phyloP scores from a whole-genome alignment of 805 yeast species.

The Dipodascopsis uninucleata region DNA sequence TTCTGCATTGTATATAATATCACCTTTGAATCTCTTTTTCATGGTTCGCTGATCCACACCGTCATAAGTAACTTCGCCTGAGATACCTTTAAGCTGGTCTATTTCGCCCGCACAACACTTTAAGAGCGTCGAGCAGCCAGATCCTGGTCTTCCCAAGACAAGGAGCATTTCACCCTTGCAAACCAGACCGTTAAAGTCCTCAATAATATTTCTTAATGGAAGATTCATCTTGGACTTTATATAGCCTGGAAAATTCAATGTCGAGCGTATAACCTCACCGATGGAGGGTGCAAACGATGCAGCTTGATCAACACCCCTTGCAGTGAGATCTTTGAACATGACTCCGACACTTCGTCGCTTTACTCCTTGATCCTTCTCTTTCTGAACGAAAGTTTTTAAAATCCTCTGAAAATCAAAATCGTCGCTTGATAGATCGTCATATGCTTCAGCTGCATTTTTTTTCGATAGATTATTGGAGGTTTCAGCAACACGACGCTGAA shows the following conservation, averaged over 20 bases:
- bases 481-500: too few species aligned
- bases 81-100: conserved; percentile 47
- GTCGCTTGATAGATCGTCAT: conserved; percentile 1
- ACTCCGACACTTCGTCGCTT: conserved; percentile 10
- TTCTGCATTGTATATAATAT: conserved; percentile 35
- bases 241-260: too few species aligned
- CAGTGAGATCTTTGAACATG: conserved; percentile 10
- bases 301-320: conserved; percentile 17
- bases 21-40: conserved; percentile 54
- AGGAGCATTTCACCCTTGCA: conserved; percentile 63
- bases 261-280: conserved; percentile 9
- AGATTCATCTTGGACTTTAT: too few species aligned
- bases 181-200: conserved; percentile 52
- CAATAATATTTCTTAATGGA: conserved; percentile 27
- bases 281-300: conserved; percentile 12
- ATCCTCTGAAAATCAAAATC: conserved; percentile 8
- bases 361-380: conserved; percentile 13
- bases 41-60: conserved; percentile 57
- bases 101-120: conserved; percentile 70
- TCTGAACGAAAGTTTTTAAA: conserved; percentile 3
- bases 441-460: background rate
- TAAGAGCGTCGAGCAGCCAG: conserved; percentile 60
- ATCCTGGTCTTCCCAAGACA: conserved; percentile 76
- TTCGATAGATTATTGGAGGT: conserved; percentile 1
- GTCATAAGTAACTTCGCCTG: conserved; percentile 59